Base-by-base conservation (phyloP, 192 early-diverging fungal genomes). In the Coemansia sp. region DNA sequence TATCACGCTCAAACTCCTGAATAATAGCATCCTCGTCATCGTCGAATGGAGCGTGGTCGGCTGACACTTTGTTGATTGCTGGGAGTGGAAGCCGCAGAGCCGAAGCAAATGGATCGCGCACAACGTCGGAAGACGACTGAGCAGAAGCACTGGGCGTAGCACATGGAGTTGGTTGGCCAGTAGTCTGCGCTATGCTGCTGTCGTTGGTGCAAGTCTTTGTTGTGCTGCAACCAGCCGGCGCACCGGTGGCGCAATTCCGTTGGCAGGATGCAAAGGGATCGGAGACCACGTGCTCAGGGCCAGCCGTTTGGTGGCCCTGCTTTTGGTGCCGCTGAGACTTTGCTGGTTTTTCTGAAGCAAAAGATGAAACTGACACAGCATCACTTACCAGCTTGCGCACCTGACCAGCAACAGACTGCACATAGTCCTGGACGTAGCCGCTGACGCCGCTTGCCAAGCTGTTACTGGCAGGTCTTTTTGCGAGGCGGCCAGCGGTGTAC, bases 1-100 rank as follows among this genome's bases (percentile, higher is more conserved):
- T 82, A 56, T 82, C 80, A 56, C 80, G 80, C 75, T 82, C 80
- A 69, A 82, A 82, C 66, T 77, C 68, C 60, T 82, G 80, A 43
- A 82, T 82, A 21, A 82, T 82, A 10, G 75, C 69, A 39, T 82
- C 80, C 42, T 82, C 80, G 49, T 82, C 80, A 51, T 80, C 78
- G 57, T 82, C 79, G 46, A 82, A 82, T 8, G 76, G 80, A 42
- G 77, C 61, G 45, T 64, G 68, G 47, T 82, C 80, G 54, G 68
- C 63, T 16, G 66, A 58, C 40, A 26, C 47, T 37, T 42, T 62
- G 22, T 39, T 41, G 18, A 47, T 19, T 5, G 37, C 40, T 59
- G 57, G 9, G 21, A 26, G 43, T 52, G 51, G 21, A 18, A 16
- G 57, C 37, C 39, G 57, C 21, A 58, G 43, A 1, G 73, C 47